Evolutionary conservation across 768 basidiomycete species (phyloP).

Genomic region (Ramaria sp.): DNA sequence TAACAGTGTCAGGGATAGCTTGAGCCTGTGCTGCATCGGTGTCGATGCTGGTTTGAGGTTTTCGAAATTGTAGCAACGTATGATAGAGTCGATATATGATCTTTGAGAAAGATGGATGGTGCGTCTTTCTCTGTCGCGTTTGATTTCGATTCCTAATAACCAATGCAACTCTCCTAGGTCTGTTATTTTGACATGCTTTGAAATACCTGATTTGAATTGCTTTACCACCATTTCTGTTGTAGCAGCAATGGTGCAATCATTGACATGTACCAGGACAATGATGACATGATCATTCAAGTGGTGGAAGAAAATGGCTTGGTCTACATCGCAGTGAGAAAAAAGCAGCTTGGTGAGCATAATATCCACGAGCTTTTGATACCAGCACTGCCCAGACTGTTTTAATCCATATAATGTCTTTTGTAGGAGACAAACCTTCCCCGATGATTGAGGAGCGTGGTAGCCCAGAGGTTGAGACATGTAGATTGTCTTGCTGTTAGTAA

Average conservation of each 20-base stretch:
- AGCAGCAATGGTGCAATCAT: constrained; percentile 23
- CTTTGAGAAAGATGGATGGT: no score
- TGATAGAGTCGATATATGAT: no score
- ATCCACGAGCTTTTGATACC: constrained; percentile 24
- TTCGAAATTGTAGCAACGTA: no score
- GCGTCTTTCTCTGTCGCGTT: no score
- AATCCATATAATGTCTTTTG: constrained; percentile 25
- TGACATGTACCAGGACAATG: constrained; percentile 17
- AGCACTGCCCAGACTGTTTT: constrained; percentile 24
- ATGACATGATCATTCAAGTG: neutral
- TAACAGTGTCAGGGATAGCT: no score
- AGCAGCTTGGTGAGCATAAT: constrained; percentile 21
- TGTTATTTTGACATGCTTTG: neutral
- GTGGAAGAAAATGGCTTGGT: constrained; percentile 10
- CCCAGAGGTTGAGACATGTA: constrained; percentile 28
- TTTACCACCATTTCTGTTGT: neutral
- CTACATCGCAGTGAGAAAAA: constrained; percentile 20
- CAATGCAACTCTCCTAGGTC: constrained; percentile 9
- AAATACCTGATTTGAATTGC: neutral
- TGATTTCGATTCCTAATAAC: no score
- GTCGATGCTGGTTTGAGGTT: no score
- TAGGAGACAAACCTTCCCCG: constrained; percentile 13
- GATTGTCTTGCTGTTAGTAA: no score
- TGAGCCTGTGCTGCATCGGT: no score
- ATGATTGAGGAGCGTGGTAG: constrained; percentile 12